These are phyloP conservation scores for Austroboletus niveus DNA, from an alignment of 1,284 basidiomycete species.

Conservation along the genomic window DNA sequence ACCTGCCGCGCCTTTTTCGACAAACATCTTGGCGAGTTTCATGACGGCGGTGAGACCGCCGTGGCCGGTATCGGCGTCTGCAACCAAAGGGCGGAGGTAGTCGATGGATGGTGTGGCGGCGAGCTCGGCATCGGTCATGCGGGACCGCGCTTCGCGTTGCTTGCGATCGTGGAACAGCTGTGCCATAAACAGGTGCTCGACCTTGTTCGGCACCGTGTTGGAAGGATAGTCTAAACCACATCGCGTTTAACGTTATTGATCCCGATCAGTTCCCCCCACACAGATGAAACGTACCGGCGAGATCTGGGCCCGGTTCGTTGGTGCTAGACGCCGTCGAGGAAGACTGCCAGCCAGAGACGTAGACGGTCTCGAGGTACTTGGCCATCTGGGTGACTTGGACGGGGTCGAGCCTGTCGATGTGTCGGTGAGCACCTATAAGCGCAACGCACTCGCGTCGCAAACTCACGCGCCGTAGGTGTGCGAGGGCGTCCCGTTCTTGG, in stretches of 20 bases:
- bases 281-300: conserved; percentile 65
- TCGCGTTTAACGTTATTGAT: neutral
- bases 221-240: conserved; percentile 76
- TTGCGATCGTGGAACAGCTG: conserved; percentile 89
- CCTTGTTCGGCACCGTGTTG: conserved; percentile 92
- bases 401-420: conserved; percentile 76
- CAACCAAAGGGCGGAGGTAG: conserved; percentile 73
- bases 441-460: too few species aligned
- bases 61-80: conserved; percentile 84
- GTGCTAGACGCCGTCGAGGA: conserved; percentile 90
- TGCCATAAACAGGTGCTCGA: conserved; percentile 85
- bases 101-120: conserved; percentile 60
- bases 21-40: conserved; percentile 79
- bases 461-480: conserved; percentile 97
- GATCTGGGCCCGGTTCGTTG: conserved; percentile 97
- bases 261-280: neutral
- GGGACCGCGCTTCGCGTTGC: conserved; percentile 75
- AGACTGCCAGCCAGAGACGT: conserved; percentile 97
- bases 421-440: too few species aligned
- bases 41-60: conserved; percentile 80
- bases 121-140: conserved; percentile 73
- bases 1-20: conserved; percentile 78
- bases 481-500: conserved; percentile 71
- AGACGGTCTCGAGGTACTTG: conserved; percentile 96
- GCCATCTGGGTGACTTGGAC: conserved; percentile 99